Evolutionary conservation across 2,329 filamentous ascomycete species (phyloP).

Genomic region (Tolypocladium capitatum): DNA sequence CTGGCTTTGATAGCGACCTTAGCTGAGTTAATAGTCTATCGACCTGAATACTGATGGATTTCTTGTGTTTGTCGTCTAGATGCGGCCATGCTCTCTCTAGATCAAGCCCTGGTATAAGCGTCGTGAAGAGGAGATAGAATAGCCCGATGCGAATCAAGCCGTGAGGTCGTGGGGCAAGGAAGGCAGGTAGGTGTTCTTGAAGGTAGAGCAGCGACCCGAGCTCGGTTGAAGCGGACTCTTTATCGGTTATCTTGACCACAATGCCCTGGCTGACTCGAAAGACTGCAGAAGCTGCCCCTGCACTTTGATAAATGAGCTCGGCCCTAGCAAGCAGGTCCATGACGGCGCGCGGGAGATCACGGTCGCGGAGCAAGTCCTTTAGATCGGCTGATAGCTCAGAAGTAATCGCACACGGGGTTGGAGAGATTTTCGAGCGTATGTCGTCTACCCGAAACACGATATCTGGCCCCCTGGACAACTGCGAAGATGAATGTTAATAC

Average conservation of each 20-base stretch:
- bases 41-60: constrained; percentile 4
- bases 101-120: no score
- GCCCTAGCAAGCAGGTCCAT: constrained; percentile 1
- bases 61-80: constrained; percentile 4
- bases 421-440: not conserved
- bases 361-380: not conserved
- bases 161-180: constrained; percentile 3
- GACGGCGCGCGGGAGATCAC: not conserved
- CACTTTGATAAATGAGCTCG: no score
- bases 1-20: constrained; percentile 4
- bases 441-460: not conserved
- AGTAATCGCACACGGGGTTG: not conserved
- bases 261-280: constrained; percentile 2
- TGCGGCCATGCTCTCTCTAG: not conserved
- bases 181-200: constrained; percentile 2
- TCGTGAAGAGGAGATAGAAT: no score
- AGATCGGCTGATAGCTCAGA: not conserved
- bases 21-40: constrained; percentile 4
- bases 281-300: constrained; percentile 2
- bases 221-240: constrained; percentile 1
- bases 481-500: no score
- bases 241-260: constrained; percentile 4
- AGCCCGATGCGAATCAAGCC: no score
- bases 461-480: not conserved
- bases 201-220: constrained; percentile 3